phyloP scores from a whole-genome alignment of 345 rosid genomes.

The Linum lewisii region DNA sequence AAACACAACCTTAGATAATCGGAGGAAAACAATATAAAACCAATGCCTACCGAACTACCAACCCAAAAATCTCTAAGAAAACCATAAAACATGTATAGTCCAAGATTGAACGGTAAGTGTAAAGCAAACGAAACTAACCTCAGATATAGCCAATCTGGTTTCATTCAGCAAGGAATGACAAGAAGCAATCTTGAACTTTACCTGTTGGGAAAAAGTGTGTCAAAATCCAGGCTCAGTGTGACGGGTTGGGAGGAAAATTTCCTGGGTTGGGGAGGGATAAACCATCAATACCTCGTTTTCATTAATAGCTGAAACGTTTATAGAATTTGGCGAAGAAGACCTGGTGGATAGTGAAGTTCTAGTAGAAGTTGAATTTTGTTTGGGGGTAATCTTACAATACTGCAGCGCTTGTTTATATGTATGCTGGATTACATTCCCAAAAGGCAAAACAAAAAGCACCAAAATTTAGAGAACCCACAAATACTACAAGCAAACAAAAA shows the following conservation, averaged over 20 bases:
- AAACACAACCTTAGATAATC: not conserved
- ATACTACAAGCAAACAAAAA: not conserved
- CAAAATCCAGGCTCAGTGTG: not conserved
- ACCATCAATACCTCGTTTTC: slow-evolving; percentile 63
- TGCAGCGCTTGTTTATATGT: slow-evolving; percentile 83
- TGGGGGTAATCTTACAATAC: slow-evolving; percentile 57
- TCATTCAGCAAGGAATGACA: slow-evolving; percentile 67
- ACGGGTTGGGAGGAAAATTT: not conserved
- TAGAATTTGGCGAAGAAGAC: slow-evolving; percentile 77
- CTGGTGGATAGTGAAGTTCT: slow-evolving; percentile 64
- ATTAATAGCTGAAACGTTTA: slow-evolving; percentile 49
- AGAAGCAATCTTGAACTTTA: slow-evolving; percentile 91
- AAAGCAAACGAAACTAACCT: slow-evolving; percentile 37
- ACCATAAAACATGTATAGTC: not conserved
- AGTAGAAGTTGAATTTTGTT: slow-evolving; percentile 55
- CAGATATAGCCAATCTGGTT: slow-evolving; percentile 67
- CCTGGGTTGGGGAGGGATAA: not conserved
- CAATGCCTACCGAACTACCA: not conserved
- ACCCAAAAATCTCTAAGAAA: not conserved
- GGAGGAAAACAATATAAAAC: not conserved
- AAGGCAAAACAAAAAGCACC: not conserved
- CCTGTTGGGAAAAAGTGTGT: slow-evolving; percentile 31
- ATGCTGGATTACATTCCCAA: slow-evolving; percentile 31
- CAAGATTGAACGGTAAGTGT: slow-evolving; percentile 6
- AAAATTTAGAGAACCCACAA: not conserved